A percentile compares a stretch with the other conserved stretches of the same genome.
phyloP scores from a whole-genome alignment of 129 eudicot genomes.

The Escallonia herrerae region DNA sequence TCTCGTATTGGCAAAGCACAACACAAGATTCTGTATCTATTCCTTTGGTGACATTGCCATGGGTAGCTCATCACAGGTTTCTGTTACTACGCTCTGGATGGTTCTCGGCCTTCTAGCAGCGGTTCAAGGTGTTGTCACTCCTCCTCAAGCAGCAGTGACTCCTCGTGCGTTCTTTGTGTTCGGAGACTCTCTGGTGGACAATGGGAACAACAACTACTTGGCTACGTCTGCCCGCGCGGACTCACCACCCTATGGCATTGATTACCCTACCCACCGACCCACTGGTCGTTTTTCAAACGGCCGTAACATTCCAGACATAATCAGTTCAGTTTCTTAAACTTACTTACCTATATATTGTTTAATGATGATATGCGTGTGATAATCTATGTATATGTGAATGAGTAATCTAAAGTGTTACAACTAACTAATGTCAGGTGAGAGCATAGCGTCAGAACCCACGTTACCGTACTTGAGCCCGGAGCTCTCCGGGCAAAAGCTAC shows the following conservation, averaged over 20 bases:
- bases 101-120: slow-evolving; percentile 1
- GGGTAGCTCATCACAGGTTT: not conserved
- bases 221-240: slow-evolving; percentile 55
- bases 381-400: not conserved
- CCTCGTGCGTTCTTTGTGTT: slow-evolving; percentile 50
- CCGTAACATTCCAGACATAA: slow-evolving; percentile 43
- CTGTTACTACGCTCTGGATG: not conserved
- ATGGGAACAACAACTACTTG: slow-evolving; percentile 53
- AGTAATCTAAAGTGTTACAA: not conserved
- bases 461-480: slow-evolving; percentile 59
- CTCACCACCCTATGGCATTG: slow-evolving; percentile 46
- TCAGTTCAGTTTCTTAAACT: slow-evolving; percentile 35
- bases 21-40: too few relatives aligned
- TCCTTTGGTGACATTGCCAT: too few relatives aligned
- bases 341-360: not conserved
- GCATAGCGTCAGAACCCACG: slow-evolving; percentile 51
- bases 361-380: too few relatives aligned
- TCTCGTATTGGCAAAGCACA: too few relatives aligned
- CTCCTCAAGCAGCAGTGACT: slow-evolving; percentile 13
- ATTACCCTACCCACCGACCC: slow-evolving; percentile 40
- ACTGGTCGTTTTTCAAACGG: slow-evolving; percentile 71
- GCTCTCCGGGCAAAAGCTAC: slow-evolving; percentile 44
- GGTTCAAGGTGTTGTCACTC: slow-evolving; percentile 5
- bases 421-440: slow-evolving; percentile 25
- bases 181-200: slow-evolving; percentile 56